A percentile compares a stretch with the other conserved stretches of the same genome.
Evolutionary conservation across 2,329 filamentous ascomycete species (phyloP).

Genomic region (Delphinella strobiligena): DNA sequence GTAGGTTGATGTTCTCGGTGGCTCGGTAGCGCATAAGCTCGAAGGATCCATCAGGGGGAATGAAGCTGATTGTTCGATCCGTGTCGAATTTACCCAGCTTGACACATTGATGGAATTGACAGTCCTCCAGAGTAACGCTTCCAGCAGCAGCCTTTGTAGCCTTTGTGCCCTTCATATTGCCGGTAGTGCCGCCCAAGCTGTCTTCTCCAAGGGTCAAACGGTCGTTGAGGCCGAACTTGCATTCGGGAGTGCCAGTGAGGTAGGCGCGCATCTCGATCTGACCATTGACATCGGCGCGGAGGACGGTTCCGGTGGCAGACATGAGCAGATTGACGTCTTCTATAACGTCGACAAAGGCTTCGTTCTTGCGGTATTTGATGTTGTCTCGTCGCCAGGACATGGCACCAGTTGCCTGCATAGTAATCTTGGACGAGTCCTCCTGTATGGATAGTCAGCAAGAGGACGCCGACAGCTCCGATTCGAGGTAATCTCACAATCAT

Average conservation of each 20-base stretch:
- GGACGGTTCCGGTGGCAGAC: slow-evolving; percentile 91
- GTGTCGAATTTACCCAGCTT: slow-evolving; percentile 95
- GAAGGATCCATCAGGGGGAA: slow-evolving; percentile 94
- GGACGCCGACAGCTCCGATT: slow-evolving; percentile 18
- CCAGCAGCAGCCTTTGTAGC: slow-evolving; percentile 92
- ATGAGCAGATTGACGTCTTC: slow-evolving; percentile 98
- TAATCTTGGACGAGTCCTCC: slow-evolving; percentile 94
- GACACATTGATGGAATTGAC: slow-evolving; percentile 97
- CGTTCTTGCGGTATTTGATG: slow-evolving; percentile 98
- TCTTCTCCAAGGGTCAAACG: slow-evolving; percentile 71
- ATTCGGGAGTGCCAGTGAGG: slow-evolving; percentile 89
- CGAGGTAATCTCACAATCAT: slow-evolving; percentile 33
- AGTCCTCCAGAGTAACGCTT: slow-evolving; percentile 91
- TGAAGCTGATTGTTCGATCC: slow-evolving; percentile 92
- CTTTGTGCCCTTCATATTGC: slow-evolving; percentile 70
- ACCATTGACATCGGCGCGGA: slow-evolving; percentile 90
- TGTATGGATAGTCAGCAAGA: slow-evolving; percentile 1
- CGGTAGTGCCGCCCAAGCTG: slow-evolving; percentile 50
- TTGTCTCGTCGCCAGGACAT: slow-evolving; percentile 94
- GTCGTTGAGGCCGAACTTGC: slow-evolving; percentile 97
- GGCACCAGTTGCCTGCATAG: slow-evolving; percentile 96
- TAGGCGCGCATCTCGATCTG: slow-evolving; percentile 99
- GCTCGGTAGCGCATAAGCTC: slow-evolving; percentile 98
- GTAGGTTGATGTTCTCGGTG: slow-evolving; percentile 95
- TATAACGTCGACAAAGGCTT: slow-evolving; percentile 98